Conservation (phyloP, 106 monocot species). For the Gastrodia elata region DNA sequence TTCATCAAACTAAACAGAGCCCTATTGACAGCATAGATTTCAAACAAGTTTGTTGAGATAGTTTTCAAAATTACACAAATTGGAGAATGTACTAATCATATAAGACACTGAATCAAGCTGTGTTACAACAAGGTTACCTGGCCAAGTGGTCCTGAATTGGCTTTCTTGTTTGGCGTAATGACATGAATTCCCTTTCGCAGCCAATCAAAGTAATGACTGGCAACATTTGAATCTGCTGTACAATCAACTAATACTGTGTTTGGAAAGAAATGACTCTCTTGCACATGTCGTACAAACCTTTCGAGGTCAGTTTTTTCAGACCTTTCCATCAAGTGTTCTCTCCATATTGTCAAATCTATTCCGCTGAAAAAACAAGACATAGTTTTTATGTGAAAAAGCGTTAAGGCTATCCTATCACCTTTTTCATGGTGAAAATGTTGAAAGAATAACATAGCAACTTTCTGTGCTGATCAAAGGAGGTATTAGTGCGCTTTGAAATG, state of each 20-base stretch:
- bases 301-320: slow-evolving; percentile 57
- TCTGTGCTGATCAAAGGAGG: not conserved
- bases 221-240: slow-evolving; percentile 74
- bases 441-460: not conserved
- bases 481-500: not conserved
- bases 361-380: slow-evolving; percentile 38
- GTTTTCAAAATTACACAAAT: not conserved
- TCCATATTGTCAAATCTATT: slow-evolving; percentile 80
- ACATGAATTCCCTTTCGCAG: slow-evolving; percentile 89
- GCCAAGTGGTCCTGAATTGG: slow-evolving; percentile 96
- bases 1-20: too few species aligned
- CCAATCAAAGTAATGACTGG: slow-evolving; percentile 87
- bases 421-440: not conserved
- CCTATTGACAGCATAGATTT: too few species aligned
- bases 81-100: not conserved
- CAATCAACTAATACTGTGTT: slow-evolving; percentile 95
- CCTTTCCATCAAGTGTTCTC: slow-evolving; percentile 46
- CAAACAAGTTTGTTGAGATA: not conserved
- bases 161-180: slow-evolving; percentile 97
- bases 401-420: not conserved
- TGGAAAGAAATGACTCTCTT: slow-evolving; percentile 82
- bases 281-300: slow-evolving; percentile 63
- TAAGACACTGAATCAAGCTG: not conserved
- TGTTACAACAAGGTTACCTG: slow-evolving; percentile 33
- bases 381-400: not conserved